Conservation (phyloP, 768 basidiomycete genomes). For the Leucocoprinus sp. region DNA sequence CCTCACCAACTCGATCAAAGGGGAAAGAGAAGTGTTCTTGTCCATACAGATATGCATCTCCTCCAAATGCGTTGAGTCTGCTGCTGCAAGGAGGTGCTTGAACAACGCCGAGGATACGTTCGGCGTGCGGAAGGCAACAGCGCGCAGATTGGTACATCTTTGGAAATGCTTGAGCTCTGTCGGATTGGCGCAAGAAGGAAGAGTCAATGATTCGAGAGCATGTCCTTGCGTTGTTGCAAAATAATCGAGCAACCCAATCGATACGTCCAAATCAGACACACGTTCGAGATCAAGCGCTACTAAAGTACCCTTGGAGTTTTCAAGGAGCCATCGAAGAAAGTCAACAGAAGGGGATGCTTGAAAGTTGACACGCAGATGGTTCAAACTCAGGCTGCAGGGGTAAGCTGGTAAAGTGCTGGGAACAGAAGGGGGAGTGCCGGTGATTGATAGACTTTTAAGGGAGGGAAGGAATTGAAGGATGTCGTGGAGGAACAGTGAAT, state of each 20-base stretch:
- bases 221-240: constrained; percentile 41
- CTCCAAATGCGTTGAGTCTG: constrained; percentile 34
- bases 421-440: constrained; percentile 46
- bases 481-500: constrained; percentile 45
- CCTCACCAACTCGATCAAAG: constrained; percentile 49
- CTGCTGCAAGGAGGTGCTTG: constrained; percentile 1
- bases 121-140: constrained; percentile 11
- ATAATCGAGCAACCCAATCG: constrained; percentile 37
- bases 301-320: constrained; percentile 43
- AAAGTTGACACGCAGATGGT: constrained; percentile 52
- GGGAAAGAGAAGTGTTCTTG: constrained; percentile 43
- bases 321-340: constrained; percentile 64
- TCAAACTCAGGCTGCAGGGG: constrained; percentile 28
- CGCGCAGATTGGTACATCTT: constrained; percentile 5
- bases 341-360: constrained; percentile 54
- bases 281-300: constrained; percentile 49
- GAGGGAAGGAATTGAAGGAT: constrained; percentile 58
- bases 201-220: constrained; percentile 44
- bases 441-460: constrained; percentile 46
- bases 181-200: constrained; percentile 45
- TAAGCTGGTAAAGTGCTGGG: constrained; percentile 31
- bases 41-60: constrained; percentile 48
- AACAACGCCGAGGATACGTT: constrained; percentile 7
- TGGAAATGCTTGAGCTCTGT: constrained; percentile 10
- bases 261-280: constrained; percentile 40